Base-by-base conservation (phyloP, 345 rosid species). In the Corymbia maculata region DNA sequence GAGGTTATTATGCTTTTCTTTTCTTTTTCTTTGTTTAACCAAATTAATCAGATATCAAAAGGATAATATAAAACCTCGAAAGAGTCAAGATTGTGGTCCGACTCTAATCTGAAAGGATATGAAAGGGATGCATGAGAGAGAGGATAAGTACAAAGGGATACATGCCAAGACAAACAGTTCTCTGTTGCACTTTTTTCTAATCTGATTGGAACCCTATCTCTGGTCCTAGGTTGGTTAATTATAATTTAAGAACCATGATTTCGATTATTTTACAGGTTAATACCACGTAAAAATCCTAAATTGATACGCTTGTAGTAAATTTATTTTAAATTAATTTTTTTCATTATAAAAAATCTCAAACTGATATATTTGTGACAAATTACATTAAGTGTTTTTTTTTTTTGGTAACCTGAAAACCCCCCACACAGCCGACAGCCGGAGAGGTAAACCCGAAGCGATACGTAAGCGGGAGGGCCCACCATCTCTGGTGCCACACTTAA, bases 181-280 rank as follows among this genome's bases (percentile, higher is more conserved):
- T 70, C 45, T 21, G 45, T 8, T 32, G 45, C 80, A 17, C 45
- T 32, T 70, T 64, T 64, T 32, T 32, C 45, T 70, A 7, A 16
- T 70, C 80, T 17, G 80, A 32, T 70, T 17, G 80, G 80, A 32
- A 9, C 44, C 19, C 45, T 36, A 8, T 32, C 45, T 70, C 13
- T 17, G 24, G 24, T 70, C 80, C 80, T 16, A 0, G 45, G 80
- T 17, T 0, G 0, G 0, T 0, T 16, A 32, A 68, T 68, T 45
- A 68, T 19, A 14, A 68, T 42, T 32, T 70, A 70, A 32, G 22
- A 16, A 0, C 24, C 47, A 19, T 70, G 16, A 45, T 42, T 68
- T 68, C 30, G 44, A 68, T 9, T 32, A 32, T 1, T 10, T 21
- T 45, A 1, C 9, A 0, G 24, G 61, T 55, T 22, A 0, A 19